phyloP scores from a whole-genome alignment of 345 rosid genomes.

The Moricandia arvensis region DNA sequence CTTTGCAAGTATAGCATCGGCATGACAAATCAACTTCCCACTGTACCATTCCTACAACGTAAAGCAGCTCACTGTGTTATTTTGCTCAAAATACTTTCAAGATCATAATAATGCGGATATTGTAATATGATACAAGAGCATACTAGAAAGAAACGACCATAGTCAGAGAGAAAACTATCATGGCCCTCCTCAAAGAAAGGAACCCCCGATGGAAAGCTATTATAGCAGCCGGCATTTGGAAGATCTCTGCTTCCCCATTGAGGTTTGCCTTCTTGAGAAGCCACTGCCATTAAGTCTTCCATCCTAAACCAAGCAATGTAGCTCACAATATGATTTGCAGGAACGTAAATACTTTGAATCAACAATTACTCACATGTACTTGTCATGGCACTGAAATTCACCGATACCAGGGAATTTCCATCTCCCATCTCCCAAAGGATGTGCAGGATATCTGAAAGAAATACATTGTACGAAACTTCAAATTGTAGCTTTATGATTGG shows the following conservation, averaged over 20 bases:
- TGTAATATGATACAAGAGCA: constrained; percentile 20
- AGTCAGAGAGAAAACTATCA: constrained; percentile 66
- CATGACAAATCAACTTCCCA: constrained; percentile 67
- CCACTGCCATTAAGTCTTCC: constrained; percentile 66
- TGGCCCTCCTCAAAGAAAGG: constrained; percentile 68
- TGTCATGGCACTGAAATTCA: constrained; percentile 75
- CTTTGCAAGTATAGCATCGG: constrained; percentile 65
- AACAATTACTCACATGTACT: constrained; percentile 59
- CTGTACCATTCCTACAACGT: constrained; percentile 67
- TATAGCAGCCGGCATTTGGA: constrained; percentile 63
- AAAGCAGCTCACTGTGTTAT: constrained; percentile 5
- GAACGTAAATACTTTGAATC: constrained; percentile 12
- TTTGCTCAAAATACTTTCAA: constrained; percentile 1
- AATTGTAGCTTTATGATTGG: not conserved
- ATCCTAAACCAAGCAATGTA: constrained; percentile 44
- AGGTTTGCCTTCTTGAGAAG: constrained; percentile 60
- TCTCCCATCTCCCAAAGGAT: constrained; percentile 1
- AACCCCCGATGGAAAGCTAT: constrained; percentile 56
- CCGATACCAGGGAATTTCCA: constrained; percentile 76
- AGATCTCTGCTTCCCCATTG: constrained; percentile 65
- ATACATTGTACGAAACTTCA: not conserved
- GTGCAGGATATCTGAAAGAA: not conserved
- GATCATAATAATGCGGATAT: constrained; percentile 8
- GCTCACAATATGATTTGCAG: not conserved
- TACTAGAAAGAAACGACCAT: constrained; percentile 72